Evolutionary conservation across 2,329 filamentous ascomycete species (phyloP).

Genomic region (Drechslerella stenobrocha): DNA sequence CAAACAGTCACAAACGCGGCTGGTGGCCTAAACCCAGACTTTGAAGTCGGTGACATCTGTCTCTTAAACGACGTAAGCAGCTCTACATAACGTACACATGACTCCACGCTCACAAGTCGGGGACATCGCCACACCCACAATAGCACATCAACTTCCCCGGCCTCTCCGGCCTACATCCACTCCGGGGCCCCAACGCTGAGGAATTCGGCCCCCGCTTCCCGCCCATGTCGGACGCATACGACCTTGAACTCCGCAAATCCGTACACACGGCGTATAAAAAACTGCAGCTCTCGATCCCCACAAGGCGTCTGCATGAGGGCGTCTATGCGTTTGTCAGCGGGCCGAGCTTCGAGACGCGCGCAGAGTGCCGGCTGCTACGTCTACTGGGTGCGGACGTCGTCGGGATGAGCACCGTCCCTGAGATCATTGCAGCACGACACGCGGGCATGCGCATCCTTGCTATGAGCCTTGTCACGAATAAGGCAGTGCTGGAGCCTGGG

Average conservation of each 20-base stretch:
- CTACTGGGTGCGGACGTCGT: conserved; percentile 69
- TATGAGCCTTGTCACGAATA: conserved; percentile 69
- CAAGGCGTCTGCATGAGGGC: conserved; percentile 65
- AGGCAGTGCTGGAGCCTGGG: conserved; percentile 64
- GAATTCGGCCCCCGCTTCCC: conserved; percentile 68
- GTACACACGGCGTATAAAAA: conserved; percentile 64
- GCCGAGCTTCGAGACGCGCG: conserved; percentile 68
- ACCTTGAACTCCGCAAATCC: conserved; percentile 64
- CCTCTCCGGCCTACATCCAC: conserved; percentile 64
- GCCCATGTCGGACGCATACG: conserved; percentile 68
- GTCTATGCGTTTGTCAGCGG: conserved; percentile 69
- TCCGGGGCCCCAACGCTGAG: conserved; percentile 66
- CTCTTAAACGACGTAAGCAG: conserved; percentile 66
- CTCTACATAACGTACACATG: not conserved
- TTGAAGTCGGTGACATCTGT: conserved; percentile 68
- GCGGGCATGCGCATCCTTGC: conserved; percentile 66
- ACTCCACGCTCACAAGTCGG: not conserved
- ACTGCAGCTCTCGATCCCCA: conserved; percentile 58
- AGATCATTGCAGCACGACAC: conserved; percentile 69
- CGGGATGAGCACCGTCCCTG: conserved; percentile 71
- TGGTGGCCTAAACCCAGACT: conserved; percentile 67
- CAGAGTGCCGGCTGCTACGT: conserved; percentile 66
- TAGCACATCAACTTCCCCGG: conserved; percentile 68
- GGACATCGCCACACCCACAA: conserved; percentile 42
- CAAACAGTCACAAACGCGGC: conserved; percentile 67